Conservation (phyloP, 352 stramenopile genomes). For the Phytophthora tubulina region DNA sequence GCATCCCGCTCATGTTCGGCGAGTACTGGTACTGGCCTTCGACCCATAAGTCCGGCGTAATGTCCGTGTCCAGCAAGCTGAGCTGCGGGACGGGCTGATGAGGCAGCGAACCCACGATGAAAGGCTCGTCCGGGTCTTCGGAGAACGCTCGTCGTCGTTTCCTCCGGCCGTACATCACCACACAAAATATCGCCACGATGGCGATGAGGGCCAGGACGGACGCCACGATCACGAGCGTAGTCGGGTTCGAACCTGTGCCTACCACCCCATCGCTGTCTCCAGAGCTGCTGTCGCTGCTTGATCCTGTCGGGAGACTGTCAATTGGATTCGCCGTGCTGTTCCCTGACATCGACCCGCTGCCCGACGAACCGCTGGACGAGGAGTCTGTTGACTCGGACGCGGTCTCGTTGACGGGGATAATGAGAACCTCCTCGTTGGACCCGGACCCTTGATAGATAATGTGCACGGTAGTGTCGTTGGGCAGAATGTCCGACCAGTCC, state of each 20-base stretch:
- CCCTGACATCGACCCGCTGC: slow-evolving; percentile 25
- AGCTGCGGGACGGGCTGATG: slow-evolving; percentile 36
- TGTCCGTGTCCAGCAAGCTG: slow-evolving; percentile 45
- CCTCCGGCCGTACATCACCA: slow-evolving; percentile 40
- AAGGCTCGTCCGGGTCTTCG: slow-evolving; percentile 35
- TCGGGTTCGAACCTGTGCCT: slow-evolving; percentile 31
- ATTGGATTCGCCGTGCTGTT: slow-evolving; percentile 24
- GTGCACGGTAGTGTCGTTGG: slow-evolving; percentile 52
- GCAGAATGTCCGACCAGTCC: slow-evolving; percentile 50
- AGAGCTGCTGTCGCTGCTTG: slow-evolving; percentile 31
- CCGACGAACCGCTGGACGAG: slow-evolving; percentile 25
- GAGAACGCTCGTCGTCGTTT: slow-evolving; percentile 33
- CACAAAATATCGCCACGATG: slow-evolving; percentile 38
- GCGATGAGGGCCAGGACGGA: slow-evolving; percentile 36
- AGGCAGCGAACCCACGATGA: slow-evolving; percentile 39
- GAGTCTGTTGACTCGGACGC: slow-evolving; percentile 17
- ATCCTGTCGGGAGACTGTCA: slow-evolving; percentile 33
- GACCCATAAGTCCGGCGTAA: slow-evolving; percentile 43
- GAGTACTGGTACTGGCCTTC: slow-evolving; percentile 48
- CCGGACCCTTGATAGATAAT: slow-evolving; percentile 54
- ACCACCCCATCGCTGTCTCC: slow-evolving; percentile 11
- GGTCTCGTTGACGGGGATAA: slow-evolving; percentile 39
- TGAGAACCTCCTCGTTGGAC: slow-evolving; percentile 44
- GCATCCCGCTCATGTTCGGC: slow-evolving; percentile 39
- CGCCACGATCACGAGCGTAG: slow-evolving; percentile 38